Percentiles rank a stretch among this genome's conserved stretches.
phyloP scores from a whole-genome alignment of 2,329 filamentous ascomycete genomes.

The Calonectria pseudoturangicola region DNA sequence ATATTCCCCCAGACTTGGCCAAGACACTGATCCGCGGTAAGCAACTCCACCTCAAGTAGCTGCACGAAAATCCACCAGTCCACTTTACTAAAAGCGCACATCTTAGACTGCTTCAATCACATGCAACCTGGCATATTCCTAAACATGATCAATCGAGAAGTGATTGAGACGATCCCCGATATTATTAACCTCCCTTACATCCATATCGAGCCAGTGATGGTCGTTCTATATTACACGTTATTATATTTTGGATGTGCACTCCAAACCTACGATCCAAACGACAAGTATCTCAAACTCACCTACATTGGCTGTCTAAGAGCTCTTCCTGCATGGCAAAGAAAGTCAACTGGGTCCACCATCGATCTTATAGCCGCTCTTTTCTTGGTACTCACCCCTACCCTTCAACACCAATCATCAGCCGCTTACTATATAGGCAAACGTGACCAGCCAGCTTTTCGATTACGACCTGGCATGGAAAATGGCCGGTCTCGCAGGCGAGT shows the following conservation, averaged over 20 bases:
- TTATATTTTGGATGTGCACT: neutral
- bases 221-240: neutral
- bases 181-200: slow-evolving; percentile 12
- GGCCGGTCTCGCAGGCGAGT: slow-evolving; percentile 12
- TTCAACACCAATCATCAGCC: neutral
- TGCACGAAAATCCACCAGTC: neutral
- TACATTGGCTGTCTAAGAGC: neutral
- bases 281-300: neutral
- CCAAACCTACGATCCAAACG: neutral
- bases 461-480: slow-evolving; percentile 12
- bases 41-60: neutral
- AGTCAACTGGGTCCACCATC: neutral
- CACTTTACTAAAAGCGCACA: neutral
- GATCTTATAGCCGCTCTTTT: slow-evolving; percentile 12
- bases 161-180: slow-evolving; percentile 10
- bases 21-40: slow-evolving; percentile 1
- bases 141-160: slow-evolving; percentile 1
- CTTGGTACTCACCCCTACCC: neutral
- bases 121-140: slow-evolving; percentile 6
- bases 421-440: neutral
- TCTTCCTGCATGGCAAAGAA: slow-evolving; percentile 2
- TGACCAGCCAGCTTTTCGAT: slow-evolving; percentile 1
- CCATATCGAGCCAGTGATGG: slow-evolving; percentile 5
- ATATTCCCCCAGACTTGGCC: slow-evolving; percentile 8
- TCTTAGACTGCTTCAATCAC: slow-evolving; percentile 2